Base-by-base conservation (phyloP, 306 rosid genomes). In the Luffa aegyptiaca region DNA sequence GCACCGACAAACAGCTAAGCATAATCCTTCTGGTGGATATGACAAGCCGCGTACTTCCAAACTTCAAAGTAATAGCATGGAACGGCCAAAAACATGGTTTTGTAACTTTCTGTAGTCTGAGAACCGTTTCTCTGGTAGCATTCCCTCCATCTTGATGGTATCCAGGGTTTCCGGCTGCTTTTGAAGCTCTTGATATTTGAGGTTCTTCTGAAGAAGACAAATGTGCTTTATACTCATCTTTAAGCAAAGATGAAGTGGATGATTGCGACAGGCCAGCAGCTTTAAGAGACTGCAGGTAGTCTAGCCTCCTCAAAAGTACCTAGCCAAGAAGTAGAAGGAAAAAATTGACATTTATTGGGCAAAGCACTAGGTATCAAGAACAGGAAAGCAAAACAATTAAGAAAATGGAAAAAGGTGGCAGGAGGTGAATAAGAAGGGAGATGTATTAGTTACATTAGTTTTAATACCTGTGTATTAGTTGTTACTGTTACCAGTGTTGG, bases 31-130 rank as follows among this genome's bases (percentile, higher is more conserved):
- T 78, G 6, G 88, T 90, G 10, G 97, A 86, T 84, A 92, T 44
- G 71, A 83, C 90, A 52, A 92, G 39, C 81, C 77, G 88, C 35
- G 79, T 46, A 83, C 70, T 76, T 71, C 97, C 93, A 72, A 92
- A 79, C 90, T 92, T 94, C 84, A 90, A 84, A 81, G 87, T 86
- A 81, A 92, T 51, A 36, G 88, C 35, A 66, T 82, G 92, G 81
- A 88, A 89, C 84, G 92, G 90, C 92, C 95, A 95, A 78, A 87
- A 79, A 64, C 85, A 87, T 12, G 97, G 83, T 63, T 84, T 90
- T 63, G 89, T 62, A 78, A 84, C 87, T 84, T 92, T 82, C 21
- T 90, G 86, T 42, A 88, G 78, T 63, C 79, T 89, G 63, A 87
- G 80, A 78, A 88, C 82, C 49, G 82, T 79, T 78, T 79, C 86